These are phyloP conservation scores for Chrysanthemum lavandulifolium DNA, from an alignment of 129 eudicot genomes.

Conservation along the genomic window DNA sequence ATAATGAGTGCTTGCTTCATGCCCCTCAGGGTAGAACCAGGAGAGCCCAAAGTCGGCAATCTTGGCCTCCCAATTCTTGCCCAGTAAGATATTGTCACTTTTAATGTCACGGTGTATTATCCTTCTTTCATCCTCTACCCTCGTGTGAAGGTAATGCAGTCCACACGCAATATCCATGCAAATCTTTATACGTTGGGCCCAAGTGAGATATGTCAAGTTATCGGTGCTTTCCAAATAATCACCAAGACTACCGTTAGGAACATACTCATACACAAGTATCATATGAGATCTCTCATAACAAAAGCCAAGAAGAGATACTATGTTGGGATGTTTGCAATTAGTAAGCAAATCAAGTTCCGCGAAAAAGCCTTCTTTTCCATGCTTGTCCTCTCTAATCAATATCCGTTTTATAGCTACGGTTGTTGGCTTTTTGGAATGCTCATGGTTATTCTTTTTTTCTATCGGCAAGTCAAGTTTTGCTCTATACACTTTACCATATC, in stretches of 20 bases:
- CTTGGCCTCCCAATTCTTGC: too few relatives aligned
- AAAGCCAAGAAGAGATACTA: conserved; percentile 7
- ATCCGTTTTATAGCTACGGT: conserved; percentile 2
- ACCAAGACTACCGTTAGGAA: background rate
- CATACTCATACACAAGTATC: conserved; percentile 1
- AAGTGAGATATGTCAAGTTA: conserved; percentile 1
- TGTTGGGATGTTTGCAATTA: background rate
- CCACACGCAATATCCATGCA: conserved; percentile 1
- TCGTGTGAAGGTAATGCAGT: background rate
- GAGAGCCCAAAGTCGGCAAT: conserved; percentile 13
- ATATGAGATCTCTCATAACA: background rate
- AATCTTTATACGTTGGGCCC: background rate
- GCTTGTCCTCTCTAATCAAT: background rate
- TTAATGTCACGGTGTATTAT: conserved; percentile 4
- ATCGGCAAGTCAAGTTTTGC: background rate
- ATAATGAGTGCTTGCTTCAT: background rate
- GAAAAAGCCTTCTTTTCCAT: background rate
- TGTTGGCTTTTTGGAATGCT: background rate
- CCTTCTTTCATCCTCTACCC: background rate
- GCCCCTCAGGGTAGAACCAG: background rate
- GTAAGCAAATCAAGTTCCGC: conserved; percentile 4
- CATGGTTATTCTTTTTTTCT: background rate
- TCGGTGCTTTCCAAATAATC: background rate
- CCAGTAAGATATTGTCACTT: background rate
- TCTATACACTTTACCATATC: background rate